phyloP scores from a whole-genome alignment of 129 eudicot species.

The Artemisia annua region DNA sequence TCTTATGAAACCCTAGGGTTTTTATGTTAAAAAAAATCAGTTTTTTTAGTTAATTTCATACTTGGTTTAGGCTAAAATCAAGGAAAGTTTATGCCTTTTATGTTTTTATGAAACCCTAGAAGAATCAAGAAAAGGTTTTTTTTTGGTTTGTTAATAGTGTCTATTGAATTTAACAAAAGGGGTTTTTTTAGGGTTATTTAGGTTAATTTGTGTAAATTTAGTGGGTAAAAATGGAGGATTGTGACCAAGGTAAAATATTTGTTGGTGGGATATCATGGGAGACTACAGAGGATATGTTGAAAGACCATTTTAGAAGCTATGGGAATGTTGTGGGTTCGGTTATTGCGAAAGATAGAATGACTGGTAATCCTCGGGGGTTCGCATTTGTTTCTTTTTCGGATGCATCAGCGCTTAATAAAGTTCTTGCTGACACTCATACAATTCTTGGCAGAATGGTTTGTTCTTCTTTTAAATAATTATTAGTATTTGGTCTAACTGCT shows the following conservation, averaged over 20 bases:
- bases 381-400: conserved; percentile 75
- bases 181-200: conserved; percentile 18
- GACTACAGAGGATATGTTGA: conserved; percentile 56
- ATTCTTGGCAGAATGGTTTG: conserved; percentile 80
- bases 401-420: conserved; percentile 55
- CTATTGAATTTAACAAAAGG: neutral
- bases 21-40: neutral
- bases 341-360: conserved; percentile 65
- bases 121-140: conserved; percentile 5
- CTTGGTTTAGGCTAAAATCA: conserved; percentile 1
- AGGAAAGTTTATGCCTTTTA: conserved; percentile 10
- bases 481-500: no score
- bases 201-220: neutral
- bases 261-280: conserved; percentile 93
- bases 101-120: conserved; percentile 9
- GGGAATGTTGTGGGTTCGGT: conserved; percentile 64
- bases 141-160: conserved; percentile 18
- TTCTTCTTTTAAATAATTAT: neutral
- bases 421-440: conserved; percentile 59
- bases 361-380: conserved; percentile 79
- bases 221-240: conserved; percentile 46
- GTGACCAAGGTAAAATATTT: conserved; percentile 68
- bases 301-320: conserved; percentile 56
- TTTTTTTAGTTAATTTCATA: neutral
- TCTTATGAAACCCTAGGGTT: conserved; percentile 11